phyloP scores from a whole-genome alignment of 2,329 filamentous ascomycete genomes.

The Apiospora malaysiana region DNA sequence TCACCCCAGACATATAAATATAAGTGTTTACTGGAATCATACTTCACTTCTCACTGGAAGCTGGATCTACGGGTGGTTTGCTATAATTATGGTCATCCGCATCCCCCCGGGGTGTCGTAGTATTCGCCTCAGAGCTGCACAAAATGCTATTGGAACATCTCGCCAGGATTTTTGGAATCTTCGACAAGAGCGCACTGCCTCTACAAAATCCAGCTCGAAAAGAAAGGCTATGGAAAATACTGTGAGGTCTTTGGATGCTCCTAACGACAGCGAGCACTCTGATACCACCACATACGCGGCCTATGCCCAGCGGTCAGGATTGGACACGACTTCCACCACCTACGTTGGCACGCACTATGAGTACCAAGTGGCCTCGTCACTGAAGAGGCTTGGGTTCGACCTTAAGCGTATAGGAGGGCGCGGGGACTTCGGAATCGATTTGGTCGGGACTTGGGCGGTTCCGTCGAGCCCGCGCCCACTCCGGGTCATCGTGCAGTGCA shows the following conservation, averaged over 20 bases:
- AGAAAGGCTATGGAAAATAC: constrained; percentile 24
- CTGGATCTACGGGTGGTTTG: background rate
- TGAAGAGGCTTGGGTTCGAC: constrained; percentile 67
- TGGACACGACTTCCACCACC: constrained; percentile 62
- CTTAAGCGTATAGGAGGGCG: constrained; percentile 69
- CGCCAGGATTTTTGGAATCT: background rate
- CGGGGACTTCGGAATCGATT: constrained; percentile 75
- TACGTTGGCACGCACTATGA: constrained; percentile 81
- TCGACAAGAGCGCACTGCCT: background rate
- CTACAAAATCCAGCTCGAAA: constrained; percentile 6
- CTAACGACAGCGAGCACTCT: constrained; percentile 54
- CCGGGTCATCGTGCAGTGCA: constrained; percentile 70
- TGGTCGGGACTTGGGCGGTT: constrained; percentile 73
- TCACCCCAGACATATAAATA: background rate
- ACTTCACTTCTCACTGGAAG: background rate
- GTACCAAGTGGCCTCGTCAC: constrained; percentile 65
- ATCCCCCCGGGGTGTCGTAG: background rate
- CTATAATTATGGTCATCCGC: background rate
- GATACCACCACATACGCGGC: constrained; percentile 69
- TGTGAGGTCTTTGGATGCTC: constrained; percentile 44
- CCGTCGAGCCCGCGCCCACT: constrained; percentile 49
- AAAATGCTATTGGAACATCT: background rate
- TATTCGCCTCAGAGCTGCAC: background rate
- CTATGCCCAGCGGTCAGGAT: constrained; percentile 62
- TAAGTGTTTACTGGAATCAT: background rate